These are phyloP conservation scores for Pisolithus albus DNA, from an alignment of 768 basidiomycete genomes.

Conservation along the genomic window DNA sequence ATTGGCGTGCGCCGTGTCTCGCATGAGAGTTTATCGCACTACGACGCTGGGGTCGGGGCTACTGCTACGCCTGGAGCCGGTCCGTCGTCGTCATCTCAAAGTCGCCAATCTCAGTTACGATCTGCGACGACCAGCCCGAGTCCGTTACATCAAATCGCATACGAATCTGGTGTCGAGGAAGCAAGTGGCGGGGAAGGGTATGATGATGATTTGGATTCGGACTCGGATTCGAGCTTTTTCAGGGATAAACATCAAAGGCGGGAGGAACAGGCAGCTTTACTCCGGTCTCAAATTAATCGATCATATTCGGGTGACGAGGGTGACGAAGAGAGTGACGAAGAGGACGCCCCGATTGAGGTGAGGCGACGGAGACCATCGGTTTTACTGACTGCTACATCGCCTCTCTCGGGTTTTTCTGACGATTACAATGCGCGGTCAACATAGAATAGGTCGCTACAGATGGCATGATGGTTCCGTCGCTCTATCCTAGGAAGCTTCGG, in stretches of 20 bases:
- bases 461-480: no score
- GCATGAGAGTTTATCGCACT: background rate
- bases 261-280: constrained; percentile 15
- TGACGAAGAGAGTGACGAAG: constrained; percentile 33
- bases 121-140: constrained; percentile 32
- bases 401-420: constrained; percentile 15
- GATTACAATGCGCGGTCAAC: background rate
- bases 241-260: constrained; percentile 22
- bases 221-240: constrained; percentile 30
- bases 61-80: background rate
- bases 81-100: background rate
- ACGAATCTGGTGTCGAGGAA: constrained; percentile 25
- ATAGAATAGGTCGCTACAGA: no score
- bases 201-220: constrained; percentile 26
- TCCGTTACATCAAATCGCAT: constrained; percentile 32
- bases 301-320: constrained; percentile 24
- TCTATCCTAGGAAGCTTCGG: no score
- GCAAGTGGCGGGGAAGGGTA: constrained; percentile 26
- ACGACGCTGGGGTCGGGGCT: background rate
- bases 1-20: background rate
- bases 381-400: constrained; percentile 19
- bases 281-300: constrained; percentile 28
- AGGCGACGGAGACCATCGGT: constrained; percentile 30
- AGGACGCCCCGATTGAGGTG: constrained; percentile 27
- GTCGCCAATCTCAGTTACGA: constrained; percentile 13